phyloP scores from a whole-genome alignment of 208 protist genomes.

The Leishmania turanica region DNA sequence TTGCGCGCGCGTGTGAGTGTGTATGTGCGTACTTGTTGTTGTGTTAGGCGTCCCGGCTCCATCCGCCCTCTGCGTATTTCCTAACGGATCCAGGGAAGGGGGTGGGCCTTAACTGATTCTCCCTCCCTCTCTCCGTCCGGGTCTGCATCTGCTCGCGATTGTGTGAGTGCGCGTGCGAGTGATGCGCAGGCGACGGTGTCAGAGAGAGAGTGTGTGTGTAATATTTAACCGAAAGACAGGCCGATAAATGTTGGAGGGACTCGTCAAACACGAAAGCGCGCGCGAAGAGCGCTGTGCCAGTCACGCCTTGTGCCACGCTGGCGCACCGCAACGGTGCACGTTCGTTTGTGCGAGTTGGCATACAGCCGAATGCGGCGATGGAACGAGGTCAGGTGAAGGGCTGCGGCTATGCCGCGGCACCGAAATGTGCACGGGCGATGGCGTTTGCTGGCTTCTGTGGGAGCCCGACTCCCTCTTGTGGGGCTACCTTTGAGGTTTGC shows the following conservation, averaged over 20 bases:
- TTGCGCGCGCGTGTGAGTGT: background rate
- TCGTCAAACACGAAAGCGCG: background rate
- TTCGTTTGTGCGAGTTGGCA: background rate
- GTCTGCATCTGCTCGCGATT: background rate
- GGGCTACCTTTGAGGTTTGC: background rate
- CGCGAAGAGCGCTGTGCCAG: background rate
- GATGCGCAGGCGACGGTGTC: background rate
- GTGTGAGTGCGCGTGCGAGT: background rate
- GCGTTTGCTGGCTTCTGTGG: background rate
- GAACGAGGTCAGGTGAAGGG: background rate
- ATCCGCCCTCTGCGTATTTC: too few relatives aligned
- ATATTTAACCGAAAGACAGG: background rate
- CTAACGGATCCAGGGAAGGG: too few relatives aligned
- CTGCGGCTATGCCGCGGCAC: background rate
- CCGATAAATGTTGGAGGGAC: background rate
- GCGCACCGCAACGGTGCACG: background rate
- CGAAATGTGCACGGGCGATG: background rate
- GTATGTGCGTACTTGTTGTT: background rate
- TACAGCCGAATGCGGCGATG: background rate
- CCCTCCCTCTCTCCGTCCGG: constrained; percentile 5
- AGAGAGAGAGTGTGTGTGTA: background rate
- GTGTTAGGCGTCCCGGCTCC: background rate
- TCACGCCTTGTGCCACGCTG: background rate
- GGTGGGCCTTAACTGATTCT: background rate
- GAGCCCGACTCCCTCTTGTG: background rate